phyloP scores from a whole-genome alignment of 176 grass and related monocot genomes.

The Hordeum marinum region DNA sequence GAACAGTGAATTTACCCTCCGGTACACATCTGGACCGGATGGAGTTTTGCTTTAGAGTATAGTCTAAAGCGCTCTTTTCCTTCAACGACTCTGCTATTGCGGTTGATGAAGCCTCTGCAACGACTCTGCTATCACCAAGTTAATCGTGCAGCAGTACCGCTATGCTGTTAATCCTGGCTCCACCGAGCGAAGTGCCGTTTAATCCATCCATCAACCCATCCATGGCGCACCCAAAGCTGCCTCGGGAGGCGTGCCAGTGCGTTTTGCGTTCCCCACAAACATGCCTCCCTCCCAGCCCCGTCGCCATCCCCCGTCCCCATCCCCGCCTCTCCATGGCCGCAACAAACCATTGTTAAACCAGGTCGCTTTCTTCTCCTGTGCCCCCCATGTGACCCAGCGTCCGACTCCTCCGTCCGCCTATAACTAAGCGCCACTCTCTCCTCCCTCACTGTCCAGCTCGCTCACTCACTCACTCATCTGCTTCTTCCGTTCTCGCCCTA shows the following conservation, averaged over 20 bases:
- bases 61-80: too few species aligned
- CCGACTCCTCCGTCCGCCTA: conserved; percentile 9
- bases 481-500: background rate
- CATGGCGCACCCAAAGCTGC: background rate
- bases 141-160: too few species aligned
- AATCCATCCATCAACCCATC: background rate
- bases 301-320: background rate
- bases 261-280: conserved; percentile 69
- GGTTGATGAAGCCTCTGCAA: too few species aligned
- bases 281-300: conserved; percentile 30
- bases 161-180: too few species aligned
- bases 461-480: background rate
- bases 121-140: too few species aligned
- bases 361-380: conserved; percentile 1
- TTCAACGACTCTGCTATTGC: too few species aligned
- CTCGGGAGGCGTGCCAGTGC: conserved; percentile 43
- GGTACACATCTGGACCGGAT: too few species aligned
- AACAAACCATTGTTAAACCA: conserved; percentile 33
- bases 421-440: conserved; percentile 27
- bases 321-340: background rate
- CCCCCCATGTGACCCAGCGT: conserved; percentile 20
- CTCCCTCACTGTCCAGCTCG: background rate
- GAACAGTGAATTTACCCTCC: too few species aligned
- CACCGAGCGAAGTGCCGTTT: background rate
- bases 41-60: too few species aligned